phyloP scores from a whole-genome alignment of 371 early-diverging fungal species.

The Mortierella sp. region DNA sequence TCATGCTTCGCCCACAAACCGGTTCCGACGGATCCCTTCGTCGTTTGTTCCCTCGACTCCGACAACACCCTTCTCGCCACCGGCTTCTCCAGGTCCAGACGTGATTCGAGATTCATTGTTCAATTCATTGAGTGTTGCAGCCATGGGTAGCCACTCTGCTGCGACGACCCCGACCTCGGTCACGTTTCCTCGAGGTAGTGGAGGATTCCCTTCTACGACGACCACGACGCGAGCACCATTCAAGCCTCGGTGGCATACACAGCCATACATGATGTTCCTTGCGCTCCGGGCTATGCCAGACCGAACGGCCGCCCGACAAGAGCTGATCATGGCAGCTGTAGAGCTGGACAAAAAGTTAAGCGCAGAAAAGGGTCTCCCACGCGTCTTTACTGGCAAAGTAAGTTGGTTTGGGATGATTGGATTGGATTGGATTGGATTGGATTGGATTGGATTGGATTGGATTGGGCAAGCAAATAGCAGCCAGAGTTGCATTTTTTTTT shows the following conservation, averaged over 20 bases:
- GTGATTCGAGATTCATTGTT: constrained; percentile 26
- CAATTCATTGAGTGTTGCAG: constrained; percentile 11
- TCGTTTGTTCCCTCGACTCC: constrained; percentile 13
- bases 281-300: constrained; percentile 73
- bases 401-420: constrained; percentile 3
- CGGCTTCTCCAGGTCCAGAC: constrained; percentile 35
- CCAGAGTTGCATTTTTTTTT: background rate
- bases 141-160: background rate
- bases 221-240: background rate
- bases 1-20: constrained; percentile 36
- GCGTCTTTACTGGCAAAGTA: constrained; percentile 82
- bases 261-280: constrained; percentile 78
- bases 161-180: constrained; percentile 13
- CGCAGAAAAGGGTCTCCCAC: constrained; percentile 70
- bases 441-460: background rate
- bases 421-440: too few species aligned
- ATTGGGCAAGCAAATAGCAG: background rate
- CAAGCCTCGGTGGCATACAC: constrained; percentile 83
- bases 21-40: constrained; percentile 27
- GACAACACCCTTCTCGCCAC: constrained; percentile 41
- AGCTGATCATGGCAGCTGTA: constrained; percentile 74
- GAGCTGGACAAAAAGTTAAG: constrained; percentile 74
- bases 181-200: constrained; percentile 3
- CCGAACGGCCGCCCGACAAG: constrained; percentile 66
- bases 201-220: too few species aligned